phyloP scores from a whole-genome alignment of 2,329 filamentous ascomycete genomes.

The Colletotrichum navitas region DNA sequence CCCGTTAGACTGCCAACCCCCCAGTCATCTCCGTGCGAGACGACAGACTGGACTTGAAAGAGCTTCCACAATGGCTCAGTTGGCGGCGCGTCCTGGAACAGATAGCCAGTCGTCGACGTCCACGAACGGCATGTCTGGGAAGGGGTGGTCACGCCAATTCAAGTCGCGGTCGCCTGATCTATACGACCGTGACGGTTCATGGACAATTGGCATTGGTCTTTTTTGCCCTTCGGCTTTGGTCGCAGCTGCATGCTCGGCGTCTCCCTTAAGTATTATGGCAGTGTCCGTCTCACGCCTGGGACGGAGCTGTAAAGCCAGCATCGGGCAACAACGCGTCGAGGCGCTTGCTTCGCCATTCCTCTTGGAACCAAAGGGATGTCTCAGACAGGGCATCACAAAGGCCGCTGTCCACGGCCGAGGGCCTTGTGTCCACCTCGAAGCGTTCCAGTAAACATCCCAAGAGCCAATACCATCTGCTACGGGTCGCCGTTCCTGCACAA shows the following conservation, averaged over 20 bases:
- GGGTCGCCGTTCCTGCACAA: constrained; percentile 6
- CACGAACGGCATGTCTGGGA: constrained; percentile 37
- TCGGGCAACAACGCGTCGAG: constrained; percentile 29
- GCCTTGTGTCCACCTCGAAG: constrained; percentile 20
- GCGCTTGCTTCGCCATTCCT: constrained; percentile 28
- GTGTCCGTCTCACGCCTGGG: constrained; percentile 2
- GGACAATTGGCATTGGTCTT: not conserved
- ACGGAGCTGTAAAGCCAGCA: not conserved
- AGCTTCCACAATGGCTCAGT: not conserved
- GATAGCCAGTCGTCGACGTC: constrained; percentile 19
- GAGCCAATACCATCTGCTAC: constrained; percentile 14
- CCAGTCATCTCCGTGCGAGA: not conserved
- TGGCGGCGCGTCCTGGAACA: constrained; percentile 32
- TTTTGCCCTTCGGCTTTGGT: constrained; percentile 5
- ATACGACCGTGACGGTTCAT: constrained; percentile 1
- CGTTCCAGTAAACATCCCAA: constrained; percentile 28
- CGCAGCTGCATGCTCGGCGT: constrained; percentile 20
- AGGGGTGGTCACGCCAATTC: constrained; percentile 32
- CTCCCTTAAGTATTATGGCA: constrained; percentile 22
- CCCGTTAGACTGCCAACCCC: not conserved
- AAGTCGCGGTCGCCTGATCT: constrained; percentile 3
- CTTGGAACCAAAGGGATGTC: constrained; percentile 37
- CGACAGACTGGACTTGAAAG: not conserved
- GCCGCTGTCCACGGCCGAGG: constrained; percentile 24
- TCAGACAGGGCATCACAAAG: constrained; percentile 37